Base-by-base conservation (phyloP, 2,329 filamentous ascomycete species). In the Trichothecium roseum region DNA sequence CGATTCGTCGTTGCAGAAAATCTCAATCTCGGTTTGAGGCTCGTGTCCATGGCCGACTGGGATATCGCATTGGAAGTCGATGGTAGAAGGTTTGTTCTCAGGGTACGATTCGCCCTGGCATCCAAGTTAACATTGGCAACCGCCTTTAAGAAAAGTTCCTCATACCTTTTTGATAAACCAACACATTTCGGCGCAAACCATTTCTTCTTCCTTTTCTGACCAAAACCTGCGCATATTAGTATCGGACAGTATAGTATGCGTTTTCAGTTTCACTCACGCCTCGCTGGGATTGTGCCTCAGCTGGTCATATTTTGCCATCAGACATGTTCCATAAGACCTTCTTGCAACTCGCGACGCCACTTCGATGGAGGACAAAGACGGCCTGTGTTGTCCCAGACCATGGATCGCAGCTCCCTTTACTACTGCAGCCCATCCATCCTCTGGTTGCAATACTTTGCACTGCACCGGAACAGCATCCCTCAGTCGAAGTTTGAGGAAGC, bases 331-430 rank as follows among this genome's bases (percentile, higher is more conserved):
- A 35, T 58, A 60, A 7, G 57, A 60, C 32, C 50, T 46, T 32
- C 57, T 52, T 13, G 57, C 57, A 24, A 60, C 48, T 30, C 57
- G 52, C 28, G 57, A 60, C 15, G 52, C 47, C 28, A 60, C 47
- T 17, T 48, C 47, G 1, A 59, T 45, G 9, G 50, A 46, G 3
- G 46, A 46, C 40, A 51, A 30, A 6, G 38, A 38, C 3, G 55
- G 51, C 24, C 50, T 44, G 28, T 54, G 53, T 14, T 48, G 52
- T 13, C 50, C 46, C 9, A 60, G 48, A 3, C 57, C 57, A 34
- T 60, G 54, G 16, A 69, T 64, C 5, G 65, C 63, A 12, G 69
- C 69, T 6, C 69, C 69, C 24, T 63, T 63, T 2, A 68, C 66
- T 5, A 72, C 64, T 2, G 68, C 63, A 1, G 58, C 56, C 68